phyloP scores from a whole-genome alignment of 257 asterid species.

The Solanum chaucha region DNA sequence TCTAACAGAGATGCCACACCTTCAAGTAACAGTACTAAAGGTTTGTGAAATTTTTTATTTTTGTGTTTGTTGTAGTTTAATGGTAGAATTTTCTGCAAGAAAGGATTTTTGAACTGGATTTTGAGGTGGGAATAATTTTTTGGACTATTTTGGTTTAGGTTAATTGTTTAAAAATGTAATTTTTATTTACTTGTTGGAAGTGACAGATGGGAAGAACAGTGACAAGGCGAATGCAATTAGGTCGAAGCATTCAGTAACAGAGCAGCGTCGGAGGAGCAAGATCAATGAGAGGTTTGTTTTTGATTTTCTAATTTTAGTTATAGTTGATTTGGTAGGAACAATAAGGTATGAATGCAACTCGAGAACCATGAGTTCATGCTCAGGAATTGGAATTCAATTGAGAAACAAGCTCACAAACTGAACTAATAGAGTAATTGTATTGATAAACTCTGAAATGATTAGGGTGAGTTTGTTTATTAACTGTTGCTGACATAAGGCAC shows the following conservation, averaged over 20 bases:
- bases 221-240: slow-evolving; percentile 31
- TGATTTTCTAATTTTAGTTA: not conserved
- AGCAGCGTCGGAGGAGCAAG: slow-evolving; percentile 32
- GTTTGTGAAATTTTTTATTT: slow-evolving; percentile 7
- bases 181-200: not conserved
- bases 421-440: not conserved
- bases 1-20: slow-evolving; percentile 42
- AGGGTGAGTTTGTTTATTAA: not conserved
- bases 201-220: slow-evolving; percentile 23
- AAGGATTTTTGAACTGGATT: not conserved
- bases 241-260: slow-evolving; percentile 33
- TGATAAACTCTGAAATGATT: not conserved
- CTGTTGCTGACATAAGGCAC: not conserved
- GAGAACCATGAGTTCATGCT: not conserved
- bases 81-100: not conserved
- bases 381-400: not conserved
- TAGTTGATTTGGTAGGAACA: not conserved
- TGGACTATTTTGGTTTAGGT: not conserved
- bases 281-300: slow-evolving; percentile 27
- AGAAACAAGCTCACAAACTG: not conserved
- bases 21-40: slow-evolving; percentile 44
- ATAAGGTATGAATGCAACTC: not conserved
- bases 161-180: not conserved
- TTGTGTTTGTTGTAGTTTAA: not conserved
- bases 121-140: not conserved